Evolutionary conservation across 331 rosid genomes (phyloP), one percentile per base, ranked within the genome.

Genomic region (Quercus tomentella): DNA sequence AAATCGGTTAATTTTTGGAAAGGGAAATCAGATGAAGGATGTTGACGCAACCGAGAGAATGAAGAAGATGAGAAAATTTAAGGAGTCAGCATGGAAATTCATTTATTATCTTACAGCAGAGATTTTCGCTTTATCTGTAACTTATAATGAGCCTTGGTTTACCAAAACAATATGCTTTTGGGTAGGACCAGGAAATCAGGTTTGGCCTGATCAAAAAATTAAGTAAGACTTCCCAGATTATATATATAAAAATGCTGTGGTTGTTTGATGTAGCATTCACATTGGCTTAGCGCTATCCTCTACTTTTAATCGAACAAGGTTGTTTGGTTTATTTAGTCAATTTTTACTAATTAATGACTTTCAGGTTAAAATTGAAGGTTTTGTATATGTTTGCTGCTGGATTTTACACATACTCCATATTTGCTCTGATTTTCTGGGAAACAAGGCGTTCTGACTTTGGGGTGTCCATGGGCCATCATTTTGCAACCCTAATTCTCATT

Each of bases 41-140:
- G 66, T 86, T 65, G 76, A 88, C 52, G 78, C 90, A 2, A 76
- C 71, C 4, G 90, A 90, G 68, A 86, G 80, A 33, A 84, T 74
- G 85, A 90, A 89, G 88, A 93, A 85, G 93, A 91, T 95, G 63
- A 78, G 87, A 52, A 93, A 95, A 77, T 93, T 95, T 79, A 92
- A 91, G 86, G 98, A 93, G 83, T 93, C 98, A 23, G 98, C 98
- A 18, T 95, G 99, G 99, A 95, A 95, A 86, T 91, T 84, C 76
- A 51, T 93, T 77, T 95, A 92, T 86, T 95, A 76, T 89, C 87
- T 93, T 66, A 88, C 98, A 2, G 97, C 99, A 3, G 99, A 93
- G 91, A 16, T 91, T 76, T 78, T 93, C 65, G 96, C 89, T 57
- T 81, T 95, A 70, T 82, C 79, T 56, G 97, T 91, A 68, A 95